Evolutionary conservation across 164 flowering plant species (phyloP), one percentile per base, ranked within the genome.

Genomic region (Echeveria elegans): DNA sequence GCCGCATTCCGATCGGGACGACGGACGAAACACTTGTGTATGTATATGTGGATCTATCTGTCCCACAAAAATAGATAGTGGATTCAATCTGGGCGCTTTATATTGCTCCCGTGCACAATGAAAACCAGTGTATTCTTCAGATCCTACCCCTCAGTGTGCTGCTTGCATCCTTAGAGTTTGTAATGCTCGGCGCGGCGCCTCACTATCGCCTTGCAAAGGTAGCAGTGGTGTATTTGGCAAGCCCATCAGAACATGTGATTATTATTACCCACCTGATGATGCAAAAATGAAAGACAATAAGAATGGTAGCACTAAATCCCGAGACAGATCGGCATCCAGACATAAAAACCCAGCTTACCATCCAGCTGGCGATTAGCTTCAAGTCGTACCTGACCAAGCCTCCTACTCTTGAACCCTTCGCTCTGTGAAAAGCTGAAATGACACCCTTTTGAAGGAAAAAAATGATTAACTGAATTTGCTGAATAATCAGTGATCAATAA

Each of bases 141-240:
- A 47, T 47, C 23, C 69, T 73, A 80, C 9, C 74, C 86, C 19
- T 1, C 81, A 0, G 92, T 75, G 74, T 92, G 98, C 70, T 92
- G 96, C 73, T 79, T 88, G 88, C 96, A 92, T 36, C 90, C 87
- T 56, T 80, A 88, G 56, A 88, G 92, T 36, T 93, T 92, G 69
- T 66, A 92, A 77, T 92, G 98, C 68, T 85, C 77, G 30, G 85
- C 59, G 69, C 84, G 69, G 28, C 92, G 93, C 45, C 77, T 77
- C 29, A 92, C 92, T 37, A 73, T 62, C 73, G 82, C 80, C 64
- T 68, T 74, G 70, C 93, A 92, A 58, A 87, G 71, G 72, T 83
- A 88, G 74, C 98, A 92, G 50, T 79, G 87, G 66, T 88, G 95
- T 36, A 21, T 71, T 73, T 86, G 95, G 81, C 98, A 92, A 61